Base-by-base conservation (phyloP, 352 stramenopile species). In the Vaucheria bursata region DNA sequence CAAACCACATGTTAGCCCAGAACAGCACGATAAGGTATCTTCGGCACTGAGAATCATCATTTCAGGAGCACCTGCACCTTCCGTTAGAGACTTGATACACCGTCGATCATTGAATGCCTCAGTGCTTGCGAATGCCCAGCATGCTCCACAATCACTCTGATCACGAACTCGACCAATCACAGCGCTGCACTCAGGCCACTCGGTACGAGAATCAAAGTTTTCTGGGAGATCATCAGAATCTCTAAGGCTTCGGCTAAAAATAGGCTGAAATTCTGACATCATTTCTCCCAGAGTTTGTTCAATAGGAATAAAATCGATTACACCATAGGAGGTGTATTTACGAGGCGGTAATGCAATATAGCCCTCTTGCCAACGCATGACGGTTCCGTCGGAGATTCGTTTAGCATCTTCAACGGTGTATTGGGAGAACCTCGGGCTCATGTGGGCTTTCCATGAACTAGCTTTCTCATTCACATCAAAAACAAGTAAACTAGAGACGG, bases 51-150 rank as follows among this genome's bases (percentile, higher is more conserved):
- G 75, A 7, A 87, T 31, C 0, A 71, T 6, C 3, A 83, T 67
- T 34, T 83, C 78, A 38, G 69, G 38, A 1, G 1, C 64, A 29
- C 1, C 29, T 6, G 25, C n/a, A 34, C 8, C 5, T 25, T 7
- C 25, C 64, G 18, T 65, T 40, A 38, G 49, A 66, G 59, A 69
- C 7, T 50, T 39, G 49, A 82, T 82, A 38, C 77, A 82, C 0
- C 68, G 50, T 12, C 59, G 6, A 66, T 84, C 79, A 35, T 81
- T 84, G 37, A 73, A 80, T 5, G 77, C 79, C 50, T 84, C 84
- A 40, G 84, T 85, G 49, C 79, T 81, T 18, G 80, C 85, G 35
- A 89, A 87, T n/a, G 86, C 86, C 86, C 86, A 89, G 80, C 86
- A 89, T 38, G 83, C 85, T 50, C 86, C 86, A 50, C 86, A 89